A percentile compares a stretch with the other conserved stretches of the same genome.
phyloP scores from a whole-genome alignment of 129 eudicot genomes.

The Artemisia tridentata region DNA sequence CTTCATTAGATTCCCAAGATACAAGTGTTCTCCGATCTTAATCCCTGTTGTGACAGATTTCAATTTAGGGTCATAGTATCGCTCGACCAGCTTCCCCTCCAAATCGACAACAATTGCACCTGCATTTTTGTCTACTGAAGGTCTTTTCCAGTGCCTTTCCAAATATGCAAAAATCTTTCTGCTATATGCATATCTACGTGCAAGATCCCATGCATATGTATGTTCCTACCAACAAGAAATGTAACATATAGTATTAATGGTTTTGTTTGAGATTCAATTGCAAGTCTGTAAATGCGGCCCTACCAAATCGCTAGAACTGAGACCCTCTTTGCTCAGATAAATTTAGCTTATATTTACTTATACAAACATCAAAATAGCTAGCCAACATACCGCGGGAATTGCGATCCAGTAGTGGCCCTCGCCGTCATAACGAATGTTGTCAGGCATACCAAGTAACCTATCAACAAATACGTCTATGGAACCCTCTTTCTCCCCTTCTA shows the following conservation, averaged over 20 bases:
- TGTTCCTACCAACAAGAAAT: constrained; percentile 31
- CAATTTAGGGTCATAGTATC: constrained; percentile 46
- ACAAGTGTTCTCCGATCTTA: constrained; percentile 63
- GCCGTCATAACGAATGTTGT: constrained; percentile 76
- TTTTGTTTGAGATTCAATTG: no score
- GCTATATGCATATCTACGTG: constrained; percentile 42
- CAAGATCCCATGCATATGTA: constrained; percentile 32
- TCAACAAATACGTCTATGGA: constrained; percentile 55
- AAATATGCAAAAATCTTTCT: constrained; percentile 53
- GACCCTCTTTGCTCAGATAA: not conserved
- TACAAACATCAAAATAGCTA: not conserved
- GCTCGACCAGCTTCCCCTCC: constrained; percentile 58
- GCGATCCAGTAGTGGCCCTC: constrained; percentile 82
- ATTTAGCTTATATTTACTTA: not conserved
- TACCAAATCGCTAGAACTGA: no score
- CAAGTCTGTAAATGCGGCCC: no score
- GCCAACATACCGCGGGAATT: constrained; percentile 36
- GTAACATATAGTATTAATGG: no score
- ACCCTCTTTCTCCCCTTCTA: constrained; percentile 66
- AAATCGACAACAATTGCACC: constrained; percentile 67
- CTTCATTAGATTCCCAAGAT: constrained; percentile 48
- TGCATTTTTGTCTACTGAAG: constrained; percentile 43
- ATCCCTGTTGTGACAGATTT: constrained; percentile 37
- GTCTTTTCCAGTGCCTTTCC: constrained; percentile 42
- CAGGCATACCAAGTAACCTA: constrained; percentile 70